Percentiles rank a stretch among this genome's conserved stretches.
phyloP scores from a whole-genome alignment of 768 basidiomycete genomes.

The Boletus sensibilis region DNA sequence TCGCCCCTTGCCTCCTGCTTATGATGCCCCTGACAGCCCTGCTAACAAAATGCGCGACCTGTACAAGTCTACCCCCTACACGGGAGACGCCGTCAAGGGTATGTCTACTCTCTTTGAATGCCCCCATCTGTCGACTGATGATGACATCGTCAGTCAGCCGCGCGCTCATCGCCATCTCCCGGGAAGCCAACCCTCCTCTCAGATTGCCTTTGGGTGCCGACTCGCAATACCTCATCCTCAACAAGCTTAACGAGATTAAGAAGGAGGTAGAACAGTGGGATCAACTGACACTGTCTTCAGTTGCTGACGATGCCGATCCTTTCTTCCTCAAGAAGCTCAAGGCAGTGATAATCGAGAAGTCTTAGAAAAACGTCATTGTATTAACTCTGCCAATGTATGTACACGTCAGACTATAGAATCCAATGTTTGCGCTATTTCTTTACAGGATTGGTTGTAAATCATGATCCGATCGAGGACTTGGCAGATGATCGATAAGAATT shows the following conservation, averaged over 20 bases:
- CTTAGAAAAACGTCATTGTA: background rate
- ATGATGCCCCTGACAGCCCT: slow-evolving; percentile 15
- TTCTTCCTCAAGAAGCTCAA: slow-evolving; percentile 9
- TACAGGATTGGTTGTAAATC: slow-evolving; percentile 15
- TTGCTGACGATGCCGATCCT: slow-evolving; percentile 24
- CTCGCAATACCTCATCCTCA: slow-evolving; percentile 15
- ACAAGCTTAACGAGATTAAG: slow-evolving; percentile 18
- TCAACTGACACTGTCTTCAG: slow-evolving; percentile 13
- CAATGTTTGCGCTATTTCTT: background rate
- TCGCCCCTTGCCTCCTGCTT: slow-evolving; percentile 13
- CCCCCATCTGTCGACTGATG: background rate
- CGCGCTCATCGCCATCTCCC: slow-evolving; percentile 17
- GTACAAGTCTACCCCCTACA: background rate
- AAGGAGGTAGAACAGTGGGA: slow-evolving; percentile 17
- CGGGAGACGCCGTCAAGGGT: slow-evolving; percentile 14
- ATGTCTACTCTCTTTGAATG: background rate
- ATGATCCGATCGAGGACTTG: slow-evolving; percentile 11
- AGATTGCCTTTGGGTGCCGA: slow-evolving; percentile 22
- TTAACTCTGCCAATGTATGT: no score
- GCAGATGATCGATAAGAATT: no score
- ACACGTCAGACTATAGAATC: background rate
- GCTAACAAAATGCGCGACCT: slow-evolving; percentile 13
- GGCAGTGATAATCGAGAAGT: background rate
- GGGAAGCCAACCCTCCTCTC: slow-evolving; percentile 19
- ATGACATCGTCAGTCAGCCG: slow-evolving; percentile 11